These are phyloP conservation scores for Hypoxylon lienhwacheense DNA, from an alignment of 495 filamentous ascomycete species.

Conservation along the genomic window DNA sequence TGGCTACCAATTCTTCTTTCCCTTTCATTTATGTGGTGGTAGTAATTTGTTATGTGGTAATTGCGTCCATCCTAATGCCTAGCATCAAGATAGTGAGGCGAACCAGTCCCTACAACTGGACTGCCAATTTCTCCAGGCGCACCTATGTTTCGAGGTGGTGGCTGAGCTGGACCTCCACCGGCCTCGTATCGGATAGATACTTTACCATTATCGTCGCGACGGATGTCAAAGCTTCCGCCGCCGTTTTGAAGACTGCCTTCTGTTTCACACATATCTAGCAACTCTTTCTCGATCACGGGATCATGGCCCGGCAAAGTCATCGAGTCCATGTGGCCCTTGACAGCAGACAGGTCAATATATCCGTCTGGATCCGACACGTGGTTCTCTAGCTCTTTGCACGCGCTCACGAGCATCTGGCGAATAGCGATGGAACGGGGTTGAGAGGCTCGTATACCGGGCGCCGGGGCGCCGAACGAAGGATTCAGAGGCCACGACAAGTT, in stretches of 20 bases:
- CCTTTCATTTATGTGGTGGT: too few species aligned
- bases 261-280: constrained; percentile 89
- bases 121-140: constrained; percentile 60
- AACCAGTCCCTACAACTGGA: constrained; percentile 55
- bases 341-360: constrained; percentile 66
- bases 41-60: neutral
- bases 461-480: constrained; percentile 31
- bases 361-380: constrained; percentile 46
- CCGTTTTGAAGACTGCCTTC: constrained; percentile 86
- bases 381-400: constrained; percentile 50
- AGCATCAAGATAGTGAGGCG: constrained; percentile 12
- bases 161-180: constrained; percentile 20
- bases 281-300: constrained; percentile 65
- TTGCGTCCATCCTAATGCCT: neutral
- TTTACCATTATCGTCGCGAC: constrained; percentile 51
- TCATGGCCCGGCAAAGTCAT: constrained; percentile 57
- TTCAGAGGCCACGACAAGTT: constrained; percentile 36
- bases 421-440: constrained; percentile 50
- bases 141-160: constrained; percentile 43
- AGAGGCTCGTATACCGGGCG: constrained; percentile 35
- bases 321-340: constrained; percentile 68
- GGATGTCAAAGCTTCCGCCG: constrained; percentile 76
- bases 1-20: neutral
- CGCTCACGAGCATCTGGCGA: constrained; percentile 53
- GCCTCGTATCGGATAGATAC: constrained; percentile 54